phyloP scores from a whole-genome alignment of 805 yeast genomes.

The Naumovozyma castellii region DNA sequence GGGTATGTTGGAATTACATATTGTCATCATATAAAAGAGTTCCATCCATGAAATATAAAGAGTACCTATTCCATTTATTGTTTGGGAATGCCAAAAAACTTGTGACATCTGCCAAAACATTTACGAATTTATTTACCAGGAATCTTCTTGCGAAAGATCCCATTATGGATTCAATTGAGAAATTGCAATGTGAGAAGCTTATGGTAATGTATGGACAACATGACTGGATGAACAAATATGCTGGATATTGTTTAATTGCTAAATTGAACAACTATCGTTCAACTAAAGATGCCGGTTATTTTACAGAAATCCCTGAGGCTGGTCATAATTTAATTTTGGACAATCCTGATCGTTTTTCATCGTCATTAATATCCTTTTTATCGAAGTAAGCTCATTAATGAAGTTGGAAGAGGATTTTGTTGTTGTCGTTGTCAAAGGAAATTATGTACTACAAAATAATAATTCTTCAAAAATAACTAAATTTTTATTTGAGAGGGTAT shows the following conservation, averaged over 20 bases:
- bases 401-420: too few relatives aligned
- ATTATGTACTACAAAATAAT: too few relatives aligned
- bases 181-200: constrained; percentile 29
- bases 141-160: constrained; percentile 51
- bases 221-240: constrained; percentile 63
- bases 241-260: constrained; percentile 32
- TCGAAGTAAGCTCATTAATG: too few relatives aligned
- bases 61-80: constrained; percentile 16
- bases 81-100: constrained; percentile 11
- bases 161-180: constrained; percentile 44
- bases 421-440: too few relatives aligned
- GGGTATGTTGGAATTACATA: constrained; percentile 30
- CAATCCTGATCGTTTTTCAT: constrained; percentile 40
- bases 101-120: constrained; percentile 13
- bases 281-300: constrained; percentile 6
- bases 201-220: constrained; percentile 50
- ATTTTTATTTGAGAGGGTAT: too few relatives aligned
- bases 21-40: constrained; percentile 24
- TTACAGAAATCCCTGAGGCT: constrained; percentile 32
- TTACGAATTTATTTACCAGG: constrained; percentile 22
- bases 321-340: constrained; percentile 79
- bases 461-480: too few relatives aligned
- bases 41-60: constrained; percentile 17
- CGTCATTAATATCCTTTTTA: too few relatives aligned
- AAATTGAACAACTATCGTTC: constrained; percentile 6